Percentiles rank a stretch among this genome's conserved stretches.
These are phyloP conservation scores for Canavalia gladiata DNA, from an alignment of 306 rosid species.

Conservation along the genomic window DNA sequence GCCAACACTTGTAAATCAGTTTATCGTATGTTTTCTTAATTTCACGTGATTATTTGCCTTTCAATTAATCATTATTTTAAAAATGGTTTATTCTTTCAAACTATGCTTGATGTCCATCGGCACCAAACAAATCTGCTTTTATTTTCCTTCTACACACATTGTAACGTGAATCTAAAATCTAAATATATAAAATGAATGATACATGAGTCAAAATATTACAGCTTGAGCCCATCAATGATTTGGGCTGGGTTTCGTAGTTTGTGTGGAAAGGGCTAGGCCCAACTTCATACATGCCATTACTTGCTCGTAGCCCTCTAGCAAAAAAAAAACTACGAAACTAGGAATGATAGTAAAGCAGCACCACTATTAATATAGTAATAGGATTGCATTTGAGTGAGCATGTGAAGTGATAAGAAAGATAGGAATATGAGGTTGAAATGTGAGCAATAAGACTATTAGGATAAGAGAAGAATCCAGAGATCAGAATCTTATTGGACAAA, in stretches of 20 bases:
- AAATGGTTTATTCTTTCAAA: neutral
- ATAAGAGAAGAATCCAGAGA: slow-evolving; percentile 79
- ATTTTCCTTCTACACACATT: no score
- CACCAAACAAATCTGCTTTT: neutral
- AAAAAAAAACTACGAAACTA: no score
- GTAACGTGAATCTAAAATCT: no score
- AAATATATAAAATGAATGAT: no score
- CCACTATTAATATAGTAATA: no score
- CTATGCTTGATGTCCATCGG: neutral
- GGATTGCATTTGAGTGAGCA: no score
- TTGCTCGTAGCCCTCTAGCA: no score
- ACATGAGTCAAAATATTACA: no score
- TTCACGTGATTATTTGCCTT: neutral
- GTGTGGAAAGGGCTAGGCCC: no score
- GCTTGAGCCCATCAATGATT: neutral
- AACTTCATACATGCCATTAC: no score
- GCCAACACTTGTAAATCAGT: neutral
- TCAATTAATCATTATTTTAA: neutral
- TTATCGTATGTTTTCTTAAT: neutral
- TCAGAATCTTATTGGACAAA: slow-evolving; percentile 63
- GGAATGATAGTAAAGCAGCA: no score
- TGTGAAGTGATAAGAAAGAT: slow-evolving; percentile 63
- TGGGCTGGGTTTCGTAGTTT: neutral
- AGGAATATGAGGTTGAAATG: slow-evolving; percentile 62
- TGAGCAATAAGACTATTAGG: slow-evolving; percentile 47